Percentiles rank a stretch among this genome's conserved stretches.
Conservation (phyloP, 768 basidiomycete genomes). For the Tubosaeta brunneosetosa region DNA sequence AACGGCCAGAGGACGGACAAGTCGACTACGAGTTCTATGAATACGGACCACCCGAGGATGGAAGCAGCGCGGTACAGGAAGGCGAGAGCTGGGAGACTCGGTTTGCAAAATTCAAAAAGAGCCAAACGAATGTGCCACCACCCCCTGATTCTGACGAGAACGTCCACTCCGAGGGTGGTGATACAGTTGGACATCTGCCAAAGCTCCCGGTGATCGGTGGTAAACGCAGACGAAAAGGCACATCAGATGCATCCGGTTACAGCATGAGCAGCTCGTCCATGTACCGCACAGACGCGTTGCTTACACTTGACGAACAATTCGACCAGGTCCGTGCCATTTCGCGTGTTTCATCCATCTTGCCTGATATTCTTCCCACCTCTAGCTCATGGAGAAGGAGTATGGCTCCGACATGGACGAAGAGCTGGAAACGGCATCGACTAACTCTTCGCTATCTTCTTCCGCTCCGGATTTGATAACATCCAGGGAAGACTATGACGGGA, state of each 20-base stretch:
- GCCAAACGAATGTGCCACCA: slow-evolving; percentile 27
- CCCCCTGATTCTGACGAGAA: slow-evolving; percentile 46
- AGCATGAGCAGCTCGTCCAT: slow-evolving; percentile 97
- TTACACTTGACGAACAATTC: slow-evolving; percentile 88
- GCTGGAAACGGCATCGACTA: slow-evolving; percentile 37
- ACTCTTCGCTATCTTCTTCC: slow-evolving; percentile 41
- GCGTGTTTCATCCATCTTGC: not conserved
- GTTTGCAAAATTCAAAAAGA: slow-evolving; percentile 75
- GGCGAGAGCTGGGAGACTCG: slow-evolving; percentile 66
- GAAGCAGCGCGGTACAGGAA: slow-evolving; percentile 21
- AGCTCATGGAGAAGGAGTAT: slow-evolving; percentile 82
- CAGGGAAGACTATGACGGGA: slow-evolving; percentile 82
- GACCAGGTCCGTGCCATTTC: slow-evolving; percentile 66
- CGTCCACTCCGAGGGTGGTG: slow-evolving; percentile 63
- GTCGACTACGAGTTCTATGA: slow-evolving; percentile 67
- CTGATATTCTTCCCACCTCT: not conserved
- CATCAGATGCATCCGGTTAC: slow-evolving; percentile 88
- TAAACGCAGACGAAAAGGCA: slow-evolving; percentile 63
- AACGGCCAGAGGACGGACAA: slow-evolving; percentile 56
- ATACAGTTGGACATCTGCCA: slow-evolving; percentile 77
- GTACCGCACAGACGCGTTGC: slow-evolving; percentile 85
- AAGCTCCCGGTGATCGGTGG: slow-evolving; percentile 76
- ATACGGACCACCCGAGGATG: slow-evolving; percentile 26
- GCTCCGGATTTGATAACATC: slow-evolving; percentile 74
- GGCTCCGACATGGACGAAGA: slow-evolving; percentile 50